Conservation (phyloP, 352 stramenopile genomes). For the Phytopythium cucurbitacearum region DNA sequence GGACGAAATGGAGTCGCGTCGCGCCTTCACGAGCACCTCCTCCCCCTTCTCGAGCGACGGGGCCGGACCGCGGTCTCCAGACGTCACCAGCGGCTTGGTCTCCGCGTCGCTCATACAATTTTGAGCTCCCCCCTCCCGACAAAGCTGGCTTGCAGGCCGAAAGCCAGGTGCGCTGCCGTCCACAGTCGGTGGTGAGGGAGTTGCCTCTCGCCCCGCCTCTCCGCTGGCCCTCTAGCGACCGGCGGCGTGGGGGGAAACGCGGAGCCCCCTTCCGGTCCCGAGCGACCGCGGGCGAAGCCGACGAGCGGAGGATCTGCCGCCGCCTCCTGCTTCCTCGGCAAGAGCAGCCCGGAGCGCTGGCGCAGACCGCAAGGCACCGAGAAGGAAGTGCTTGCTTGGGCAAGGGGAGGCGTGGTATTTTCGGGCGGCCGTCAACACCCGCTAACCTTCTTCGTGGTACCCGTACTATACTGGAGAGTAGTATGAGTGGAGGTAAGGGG, state of each 20-base stretch:
- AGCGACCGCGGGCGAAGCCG: too few species aligned
- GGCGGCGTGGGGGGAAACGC: too few species aligned
- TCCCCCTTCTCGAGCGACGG: conserved; percentile 6
- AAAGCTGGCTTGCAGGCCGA: too few species aligned
- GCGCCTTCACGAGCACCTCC: conserved; percentile 16
- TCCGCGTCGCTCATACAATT: conserved; percentile 5
- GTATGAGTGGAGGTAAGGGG: neutral
- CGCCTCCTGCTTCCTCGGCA: too few species aligned
- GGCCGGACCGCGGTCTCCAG: neutral
- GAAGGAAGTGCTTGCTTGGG: conserved; percentile 2
- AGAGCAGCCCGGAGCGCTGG: neutral
- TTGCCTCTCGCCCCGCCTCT: too few species aligned
- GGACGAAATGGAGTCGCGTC: conserved; percentile 24
- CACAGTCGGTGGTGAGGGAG: too few species aligned
- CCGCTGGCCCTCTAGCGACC: too few species aligned
- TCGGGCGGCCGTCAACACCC: conserved; percentile 1
- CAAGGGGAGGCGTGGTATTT: neutral
- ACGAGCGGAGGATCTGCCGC: too few species aligned
- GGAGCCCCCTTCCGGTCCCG: too few species aligned
- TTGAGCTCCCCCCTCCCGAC: too few species aligned
- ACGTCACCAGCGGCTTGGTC: conserved; percentile 1
- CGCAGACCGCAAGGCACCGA: neutral
- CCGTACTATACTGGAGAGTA: neutral
- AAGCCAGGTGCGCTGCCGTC: too few species aligned
- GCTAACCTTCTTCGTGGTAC: neutral